Conservation (phyloP, 345 rosid species). For the Brassica incana region DNA sequence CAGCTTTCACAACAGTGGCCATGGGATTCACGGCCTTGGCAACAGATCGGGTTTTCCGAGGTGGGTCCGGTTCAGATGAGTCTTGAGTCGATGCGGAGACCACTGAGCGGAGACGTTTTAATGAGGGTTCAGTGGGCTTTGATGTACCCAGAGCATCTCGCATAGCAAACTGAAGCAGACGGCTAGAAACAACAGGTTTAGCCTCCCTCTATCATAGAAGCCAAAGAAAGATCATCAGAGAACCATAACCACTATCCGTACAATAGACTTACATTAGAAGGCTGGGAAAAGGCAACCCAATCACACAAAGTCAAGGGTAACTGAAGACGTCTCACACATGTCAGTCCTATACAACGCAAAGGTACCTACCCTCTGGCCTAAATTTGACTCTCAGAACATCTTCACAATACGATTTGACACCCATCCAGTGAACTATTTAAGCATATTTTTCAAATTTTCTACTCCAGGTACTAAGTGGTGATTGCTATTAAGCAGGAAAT, state of each 20-base stretch:
- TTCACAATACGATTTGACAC: slow-evolving; percentile 22
- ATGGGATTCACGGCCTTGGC: slow-evolving; percentile 72
- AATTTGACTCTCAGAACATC: neutral
- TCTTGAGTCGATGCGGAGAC: slow-evolving; percentile 62
- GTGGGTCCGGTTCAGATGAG: slow-evolving; percentile 43
- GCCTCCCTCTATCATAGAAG: slow-evolving; percentile 61
- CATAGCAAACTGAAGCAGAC: slow-evolving; percentile 93
- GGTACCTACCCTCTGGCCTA: slow-evolving; percentile 3
- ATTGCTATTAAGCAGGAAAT: neutral
- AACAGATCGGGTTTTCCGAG: slow-evolving; percentile 61
- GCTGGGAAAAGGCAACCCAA: slow-evolving; percentile 12
- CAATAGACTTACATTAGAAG: slow-evolving; percentile 6
- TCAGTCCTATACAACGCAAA: slow-evolving; percentile 12
- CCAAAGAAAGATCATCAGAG: slow-evolving; percentile 30
- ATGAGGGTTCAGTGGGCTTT: slow-evolving; percentile 59
- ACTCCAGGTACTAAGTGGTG: neutral
- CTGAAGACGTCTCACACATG: slow-evolving; percentile 5
- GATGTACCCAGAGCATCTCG: slow-evolving; percentile 88
- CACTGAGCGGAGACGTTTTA: slow-evolving; percentile 86
- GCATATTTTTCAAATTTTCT: neutral
- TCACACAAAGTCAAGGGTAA: neutral
- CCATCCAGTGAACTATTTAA: slow-evolving; percentile 7
- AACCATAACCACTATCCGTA: slow-evolving; percentile 13
- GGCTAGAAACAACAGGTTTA: slow-evolving; percentile 67
- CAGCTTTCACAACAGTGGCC: slow-evolving; percentile 83